A percentile compares a stretch with the other conserved stretches of the same genome.
These are phyloP conservation scores for Teunomyces pallodes DNA, from an alignment of 805 yeast species.

Conservation along the genomic window DNA sequence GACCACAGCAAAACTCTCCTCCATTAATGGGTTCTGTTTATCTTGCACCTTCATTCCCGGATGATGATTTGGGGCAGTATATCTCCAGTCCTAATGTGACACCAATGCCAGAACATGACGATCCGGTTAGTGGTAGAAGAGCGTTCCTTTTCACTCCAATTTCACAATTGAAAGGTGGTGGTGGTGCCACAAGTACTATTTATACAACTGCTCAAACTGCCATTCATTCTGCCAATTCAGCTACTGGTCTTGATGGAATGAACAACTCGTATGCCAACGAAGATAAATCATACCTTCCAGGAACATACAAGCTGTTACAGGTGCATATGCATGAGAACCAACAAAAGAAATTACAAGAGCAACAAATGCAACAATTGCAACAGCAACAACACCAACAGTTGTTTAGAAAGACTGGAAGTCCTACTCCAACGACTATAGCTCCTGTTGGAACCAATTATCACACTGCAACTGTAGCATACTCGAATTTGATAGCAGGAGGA, in stretches of 20 bases:
- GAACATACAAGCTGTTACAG: constrained; percentile 15
- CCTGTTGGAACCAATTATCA: constrained; percentile 20
- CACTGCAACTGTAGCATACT: constrained; percentile 32
- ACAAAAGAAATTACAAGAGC: constrained; percentile 12
- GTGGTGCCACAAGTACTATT: constrained; percentile 21
- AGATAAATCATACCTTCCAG: constrained; percentile 8
- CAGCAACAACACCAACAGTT: constrained; percentile 17
- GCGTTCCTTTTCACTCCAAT: constrained; percentile 46
- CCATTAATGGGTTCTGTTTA: constrained; percentile 94
- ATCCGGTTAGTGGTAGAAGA: constrained; percentile 30
- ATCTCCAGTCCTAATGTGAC: constrained; percentile 40
- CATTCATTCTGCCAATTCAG: constrained; percentile 14
- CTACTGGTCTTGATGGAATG: constrained; percentile 6
- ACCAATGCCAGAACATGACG: constrained; percentile 39
- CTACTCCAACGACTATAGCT: constrained; percentile 10
- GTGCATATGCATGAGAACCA: constrained; percentile 14
- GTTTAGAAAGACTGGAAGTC: constrained; percentile 10
- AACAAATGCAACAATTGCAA: constrained; percentile 14
- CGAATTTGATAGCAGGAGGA: constrained; percentile 39
- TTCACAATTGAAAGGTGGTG: constrained; percentile 40
- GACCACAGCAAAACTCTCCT: constrained; percentile 78
- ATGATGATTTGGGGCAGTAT: constrained; percentile 82
- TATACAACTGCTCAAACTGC: constrained; percentile 14
- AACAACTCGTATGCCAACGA: constrained; percentile 1
- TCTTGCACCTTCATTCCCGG: constrained; percentile 66